These are phyloP conservation scores for Pseudogymnoascus sp. DNA, from an alignment of 2,329 filamentous ascomycete species.

Conservation along the genomic window DNA sequence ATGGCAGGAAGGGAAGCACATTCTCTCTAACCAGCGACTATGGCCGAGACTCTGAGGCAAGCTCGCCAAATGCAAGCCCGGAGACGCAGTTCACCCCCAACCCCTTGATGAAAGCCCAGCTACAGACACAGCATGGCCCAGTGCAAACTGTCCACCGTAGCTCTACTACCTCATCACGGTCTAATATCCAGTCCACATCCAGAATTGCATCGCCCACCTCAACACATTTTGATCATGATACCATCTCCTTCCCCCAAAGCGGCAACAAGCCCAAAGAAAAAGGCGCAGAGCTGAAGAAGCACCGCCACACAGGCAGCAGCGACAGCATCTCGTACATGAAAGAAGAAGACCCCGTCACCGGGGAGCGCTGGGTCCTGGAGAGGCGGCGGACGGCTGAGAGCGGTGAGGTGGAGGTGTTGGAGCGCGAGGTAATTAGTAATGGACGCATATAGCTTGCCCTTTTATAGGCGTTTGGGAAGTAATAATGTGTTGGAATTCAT, in stretches of 20 bases:
- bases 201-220: not conserved
- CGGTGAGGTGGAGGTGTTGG: constrained; percentile 57
- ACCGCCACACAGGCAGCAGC: constrained; percentile 46
- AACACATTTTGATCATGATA: not conserved
- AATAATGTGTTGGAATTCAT: not conserved
- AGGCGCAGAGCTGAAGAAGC: constrained; percentile 21
- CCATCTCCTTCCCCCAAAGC: not conserved
- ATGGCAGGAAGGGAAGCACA: not conserved
- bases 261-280: constrained; percentile 18
- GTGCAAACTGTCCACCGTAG: not conserved
- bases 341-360: constrained; percentile 51
- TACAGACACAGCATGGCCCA: not conserved
- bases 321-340: constrained; percentile 62
- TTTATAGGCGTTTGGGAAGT: not conserved
- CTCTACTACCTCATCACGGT: not conserved
- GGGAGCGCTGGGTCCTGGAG: constrained; percentile 61
- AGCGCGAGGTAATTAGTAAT: constrained; percentile 54
- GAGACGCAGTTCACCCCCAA: not conserved
- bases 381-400: constrained; percentile 55
- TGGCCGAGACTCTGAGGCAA: not conserved
- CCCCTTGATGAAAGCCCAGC: not conserved
- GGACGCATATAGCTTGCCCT: constrained; percentile 19
- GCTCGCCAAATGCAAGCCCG: constrained; percentile 6
- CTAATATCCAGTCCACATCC: not conserved
- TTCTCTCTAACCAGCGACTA: not conserved